Evolutionary conservation across 148 eudicot species (phyloP).

Genomic region (Polygonum maritimum): DNA sequence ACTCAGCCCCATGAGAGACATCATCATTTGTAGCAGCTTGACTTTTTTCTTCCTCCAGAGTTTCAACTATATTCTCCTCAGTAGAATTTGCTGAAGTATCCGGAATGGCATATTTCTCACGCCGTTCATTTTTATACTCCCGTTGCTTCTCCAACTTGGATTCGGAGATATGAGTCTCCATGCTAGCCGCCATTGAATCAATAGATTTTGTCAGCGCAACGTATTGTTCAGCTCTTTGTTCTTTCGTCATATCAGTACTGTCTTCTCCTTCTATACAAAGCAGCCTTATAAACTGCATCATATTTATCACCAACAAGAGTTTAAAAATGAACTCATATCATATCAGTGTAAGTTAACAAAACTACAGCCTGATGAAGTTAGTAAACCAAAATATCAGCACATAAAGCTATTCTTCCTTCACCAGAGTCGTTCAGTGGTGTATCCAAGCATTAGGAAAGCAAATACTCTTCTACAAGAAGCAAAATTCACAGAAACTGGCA

Average conservation of each 20-base stretch:
- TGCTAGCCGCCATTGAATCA: slow-evolving; percentile 54
- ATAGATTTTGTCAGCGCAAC: slow-evolving; percentile 62
- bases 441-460: neutral
- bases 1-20: slow-evolving; percentile 21
- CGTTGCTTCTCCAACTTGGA: slow-evolving; percentile 46
- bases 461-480: neutral
- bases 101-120: slow-evolving; percentile 42
- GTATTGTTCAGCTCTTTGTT: slow-evolving; percentile 48
- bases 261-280: slow-evolving; percentile 48
- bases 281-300: slow-evolving; percentile 62
- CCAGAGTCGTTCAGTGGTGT: neutral
- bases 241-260: slow-evolving; percentile 36
- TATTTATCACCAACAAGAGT: neutral
- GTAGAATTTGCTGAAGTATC: slow-evolving; percentile 20
- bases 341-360: too few relatives aligned
- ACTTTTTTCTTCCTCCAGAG: slow-evolving; percentile 20
- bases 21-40: slow-evolving; percentile 22
- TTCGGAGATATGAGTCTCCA: slow-evolving; percentile 34
- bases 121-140: slow-evolving; percentile 50
- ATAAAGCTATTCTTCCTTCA: neutral
- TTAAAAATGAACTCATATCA: neutral
- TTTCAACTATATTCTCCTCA: slow-evolving; percentile 24
- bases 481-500: neutral
- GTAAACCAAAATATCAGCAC: neutral
- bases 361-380: neutral